phyloP scores from a whole-genome alignment of 768 basidiomycete genomes.

The Hygrophorus russula region DNA sequence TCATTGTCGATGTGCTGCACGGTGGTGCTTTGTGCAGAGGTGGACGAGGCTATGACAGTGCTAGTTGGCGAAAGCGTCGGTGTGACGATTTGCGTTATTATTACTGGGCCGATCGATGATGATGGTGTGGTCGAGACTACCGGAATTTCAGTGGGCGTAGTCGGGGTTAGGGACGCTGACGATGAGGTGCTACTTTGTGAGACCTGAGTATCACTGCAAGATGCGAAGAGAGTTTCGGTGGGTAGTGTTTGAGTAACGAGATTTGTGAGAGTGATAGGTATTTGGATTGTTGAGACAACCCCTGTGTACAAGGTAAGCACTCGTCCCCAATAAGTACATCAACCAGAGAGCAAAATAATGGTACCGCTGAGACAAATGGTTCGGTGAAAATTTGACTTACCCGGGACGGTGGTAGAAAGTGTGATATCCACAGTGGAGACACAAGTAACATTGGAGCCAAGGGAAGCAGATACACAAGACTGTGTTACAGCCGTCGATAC shows the following conservation, averaged over 20 bases:
- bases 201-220: constrained; percentile 7
- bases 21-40: too few species aligned
- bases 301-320: constrained; percentile 6
- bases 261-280: constrained; percentile 28
- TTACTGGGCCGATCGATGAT: constrained; percentile 8
- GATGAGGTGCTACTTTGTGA: constrained; percentile 4
- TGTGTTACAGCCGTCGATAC: neutral
- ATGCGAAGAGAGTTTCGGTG: neutral
- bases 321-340: neutral
- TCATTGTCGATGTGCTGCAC: too few species aligned
- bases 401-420: constrained; percentile 21
- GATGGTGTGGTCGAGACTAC: constrained; percentile 7
- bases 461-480: neutral
- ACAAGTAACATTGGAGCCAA: neutral
- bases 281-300: constrained; percentile 19
- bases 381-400: constrained; percentile 14
- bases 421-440: constrained; percentile 13
- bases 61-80: too few species aligned
- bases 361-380: neutral
- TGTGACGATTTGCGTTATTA: constrained; percentile 5
- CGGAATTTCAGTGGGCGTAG: constrained; percentile 19
- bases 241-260: constrained; percentile 15
- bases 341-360: neutral
- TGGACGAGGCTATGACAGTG: too few species aligned
- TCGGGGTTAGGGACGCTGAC: constrained; percentile 16